Evolutionary conservation across 73 alveolate genomes (phyloP).

Genomic region (Stentor coeruleus): DNA sequence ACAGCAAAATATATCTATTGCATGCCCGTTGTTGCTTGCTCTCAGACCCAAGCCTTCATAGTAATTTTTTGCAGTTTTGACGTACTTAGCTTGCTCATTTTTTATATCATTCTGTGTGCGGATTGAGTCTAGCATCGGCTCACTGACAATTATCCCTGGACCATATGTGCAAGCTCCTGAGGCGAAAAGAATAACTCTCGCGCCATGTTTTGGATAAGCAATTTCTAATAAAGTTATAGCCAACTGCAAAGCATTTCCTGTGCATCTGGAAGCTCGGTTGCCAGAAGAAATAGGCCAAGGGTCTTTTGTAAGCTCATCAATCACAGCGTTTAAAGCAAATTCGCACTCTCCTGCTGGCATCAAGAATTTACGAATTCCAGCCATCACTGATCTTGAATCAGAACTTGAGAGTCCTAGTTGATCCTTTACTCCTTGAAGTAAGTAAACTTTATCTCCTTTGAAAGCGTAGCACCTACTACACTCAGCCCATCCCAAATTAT

Average conservation of each 20-base stretch:
- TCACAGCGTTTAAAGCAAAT: constrained; percentile 90
- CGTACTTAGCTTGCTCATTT: constrained; percentile 66
- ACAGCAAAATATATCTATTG: constrained; percentile 85
- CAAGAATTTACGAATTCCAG: constrained; percentile 56
- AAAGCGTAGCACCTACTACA: constrained; percentile 87
- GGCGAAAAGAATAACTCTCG: constrained; percentile 15
- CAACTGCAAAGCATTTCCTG: constrained; percentile 92
- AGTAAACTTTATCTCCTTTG: constrained; percentile 85
- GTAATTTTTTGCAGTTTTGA: constrained; percentile 86
- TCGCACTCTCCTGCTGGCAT: constrained; percentile 96
- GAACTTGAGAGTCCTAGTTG: background rate
- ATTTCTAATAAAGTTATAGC: constrained; percentile 72
- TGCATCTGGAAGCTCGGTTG: constrained; percentile 84
- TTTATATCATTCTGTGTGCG: constrained; percentile 50
- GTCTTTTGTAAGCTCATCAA: constrained; percentile 98
- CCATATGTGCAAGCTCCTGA: constrained; percentile 98
- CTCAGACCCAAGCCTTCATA: constrained; percentile 72
- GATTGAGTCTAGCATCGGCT: constrained; percentile 71
- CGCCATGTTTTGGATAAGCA: background rate
- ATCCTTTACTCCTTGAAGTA: constrained; percentile 73
- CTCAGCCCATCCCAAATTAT: constrained; percentile 93
- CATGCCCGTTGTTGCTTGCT: constrained; percentile 78
- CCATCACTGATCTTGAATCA: background rate
- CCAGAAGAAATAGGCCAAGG: constrained; percentile 97
- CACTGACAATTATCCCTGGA: constrained; percentile 94